Conservation (phyloP, 2,329 filamentous ascomycete genomes). For the Stagonosporopsis vannaccii region DNA sequence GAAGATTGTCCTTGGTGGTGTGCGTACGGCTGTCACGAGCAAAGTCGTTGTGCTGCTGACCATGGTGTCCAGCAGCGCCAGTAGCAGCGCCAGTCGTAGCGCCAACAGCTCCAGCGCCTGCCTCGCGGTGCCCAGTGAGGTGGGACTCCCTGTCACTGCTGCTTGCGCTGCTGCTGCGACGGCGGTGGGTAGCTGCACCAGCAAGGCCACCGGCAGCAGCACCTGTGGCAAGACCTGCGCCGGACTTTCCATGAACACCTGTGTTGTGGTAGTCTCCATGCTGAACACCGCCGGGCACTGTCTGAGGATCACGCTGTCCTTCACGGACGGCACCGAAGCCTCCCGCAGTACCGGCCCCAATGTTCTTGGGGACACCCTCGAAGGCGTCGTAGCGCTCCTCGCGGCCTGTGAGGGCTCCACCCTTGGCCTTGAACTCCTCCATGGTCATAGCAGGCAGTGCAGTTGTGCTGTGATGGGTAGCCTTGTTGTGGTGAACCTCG, state of each 20-base stretch:
- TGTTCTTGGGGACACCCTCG: slow-evolving; percentile 65
- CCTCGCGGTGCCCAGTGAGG: not conserved
- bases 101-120: slow-evolving; percentile 21
- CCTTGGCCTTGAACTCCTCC: slow-evolving; percentile 67
- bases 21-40: slow-evolving; percentile 8
- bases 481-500: slow-evolving; percentile 72
- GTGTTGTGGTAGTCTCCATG: slow-evolving; percentile 30
- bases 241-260: slow-evolving; percentile 10
- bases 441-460: slow-evolving; percentile 70
- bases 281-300: slow-evolving; percentile 12
- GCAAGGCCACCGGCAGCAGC: not conserved
- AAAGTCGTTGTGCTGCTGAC: slow-evolving; percentile 19
- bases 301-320: slow-evolving; percentile 25
- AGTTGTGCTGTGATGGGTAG: slow-evolving; percentile 71
- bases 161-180: not conserved
- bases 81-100: slow-evolving; percentile 21
- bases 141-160: not conserved
- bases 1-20: slow-evolving; percentile 13
- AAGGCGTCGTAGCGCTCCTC: slow-evolving; percentile 67
- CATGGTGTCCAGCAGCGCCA: slow-evolving; percentile 10
- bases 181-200: slow-evolving; percentile 1
- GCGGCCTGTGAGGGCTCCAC: slow-evolving; percentile 62
- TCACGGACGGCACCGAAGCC: slow-evolving; percentile 26
- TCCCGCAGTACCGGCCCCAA: slow-evolving; percentile 44
- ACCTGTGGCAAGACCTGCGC: slow-evolving; percentile 1